Conservation (phyloP, 2,329 filamentous ascomycete species). For the Colletotrichum liaoningense region DNA sequence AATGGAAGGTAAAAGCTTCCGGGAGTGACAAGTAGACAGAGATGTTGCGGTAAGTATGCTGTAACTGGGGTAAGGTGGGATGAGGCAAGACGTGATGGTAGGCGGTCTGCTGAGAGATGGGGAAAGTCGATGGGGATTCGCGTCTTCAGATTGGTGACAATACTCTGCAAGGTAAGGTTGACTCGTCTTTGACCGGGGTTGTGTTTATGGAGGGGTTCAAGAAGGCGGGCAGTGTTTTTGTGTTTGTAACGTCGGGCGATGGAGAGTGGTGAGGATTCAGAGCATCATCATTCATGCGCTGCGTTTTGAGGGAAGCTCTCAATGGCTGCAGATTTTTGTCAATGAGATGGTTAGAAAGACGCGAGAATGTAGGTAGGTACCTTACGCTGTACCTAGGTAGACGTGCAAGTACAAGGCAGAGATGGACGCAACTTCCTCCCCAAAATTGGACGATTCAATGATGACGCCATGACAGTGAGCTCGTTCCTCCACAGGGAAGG, state of each 20-base stretch:
- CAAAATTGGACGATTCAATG: not conserved
- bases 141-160: not conserved
- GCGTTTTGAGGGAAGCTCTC: not conserved
- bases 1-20: not conserved
- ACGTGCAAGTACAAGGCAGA: not conserved
- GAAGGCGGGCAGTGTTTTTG: not conserved
- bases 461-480: conserved; percentile 6
- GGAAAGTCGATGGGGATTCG: not conserved
- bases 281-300: not conserved
- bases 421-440: not conserved
- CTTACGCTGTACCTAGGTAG: not conserved
- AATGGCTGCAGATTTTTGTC: conserved; percentile 1
- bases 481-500: not conserved
- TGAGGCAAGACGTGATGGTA: not conserved
- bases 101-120: not conserved
- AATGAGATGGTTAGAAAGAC: not conserved
- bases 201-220: not conserved
- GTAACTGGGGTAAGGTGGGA: not conserved
- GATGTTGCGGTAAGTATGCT: not conserved
- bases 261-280: not conserved
- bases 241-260: not conserved
- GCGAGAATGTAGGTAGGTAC: not conserved
- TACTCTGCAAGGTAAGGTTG: not conserved
- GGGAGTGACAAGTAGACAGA: not conserved
- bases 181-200: not conserved